Percentiles rank a stretch among this genome's conserved stretches.
Evolutionary conservation across 345 rosid genomes (phyloP).

Genomic region (Lepidium sativum): DNA sequence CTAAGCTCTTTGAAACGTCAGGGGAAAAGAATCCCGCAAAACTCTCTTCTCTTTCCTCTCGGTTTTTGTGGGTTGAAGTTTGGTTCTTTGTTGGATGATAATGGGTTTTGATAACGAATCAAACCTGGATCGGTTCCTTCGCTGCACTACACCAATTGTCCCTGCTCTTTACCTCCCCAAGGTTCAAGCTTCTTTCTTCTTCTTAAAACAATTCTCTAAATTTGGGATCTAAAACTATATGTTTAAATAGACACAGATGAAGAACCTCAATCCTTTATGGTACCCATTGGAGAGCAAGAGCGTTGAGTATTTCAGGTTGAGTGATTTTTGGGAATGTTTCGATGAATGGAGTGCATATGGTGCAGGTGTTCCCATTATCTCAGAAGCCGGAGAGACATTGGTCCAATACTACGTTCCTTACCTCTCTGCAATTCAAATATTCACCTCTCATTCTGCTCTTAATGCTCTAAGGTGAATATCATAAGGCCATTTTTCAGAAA

Average conservation of each 20-base stretch:
- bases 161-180: constrained; percentile 15
- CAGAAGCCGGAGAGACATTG: constrained; percentile 54
- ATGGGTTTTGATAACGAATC: constrained; percentile 19
- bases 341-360: constrained; percentile 99
- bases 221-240: neutral
- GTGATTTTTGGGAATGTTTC: constrained; percentile 76
- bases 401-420: constrained; percentile 96
- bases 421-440: constrained; percentile 91
- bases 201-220: neutral
- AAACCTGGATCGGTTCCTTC: constrained; percentile 20
- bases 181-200: constrained; percentile 9
- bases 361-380: constrained; percentile 77
- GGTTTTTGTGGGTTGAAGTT: constrained; percentile 12
- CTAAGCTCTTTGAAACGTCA: constrained; percentile 9
- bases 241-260: constrained; percentile 56
- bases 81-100: neutral
- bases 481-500: neutral
- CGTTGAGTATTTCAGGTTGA: constrained; percentile 68
- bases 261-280: constrained; percentile 72
- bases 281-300: constrained; percentile 71
- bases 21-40: constrained; percentile 10
- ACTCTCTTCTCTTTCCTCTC: constrained; percentile 7
- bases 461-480: constrained; percentile 45
- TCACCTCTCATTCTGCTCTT: constrained; percentile 56
- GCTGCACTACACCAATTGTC: constrained; percentile 23